These are phyloP conservation scores for Zancudomyces culisetae DNA, from an alignment of 371 early-diverging fungal genomes.

Conservation along the genomic window DNA sequence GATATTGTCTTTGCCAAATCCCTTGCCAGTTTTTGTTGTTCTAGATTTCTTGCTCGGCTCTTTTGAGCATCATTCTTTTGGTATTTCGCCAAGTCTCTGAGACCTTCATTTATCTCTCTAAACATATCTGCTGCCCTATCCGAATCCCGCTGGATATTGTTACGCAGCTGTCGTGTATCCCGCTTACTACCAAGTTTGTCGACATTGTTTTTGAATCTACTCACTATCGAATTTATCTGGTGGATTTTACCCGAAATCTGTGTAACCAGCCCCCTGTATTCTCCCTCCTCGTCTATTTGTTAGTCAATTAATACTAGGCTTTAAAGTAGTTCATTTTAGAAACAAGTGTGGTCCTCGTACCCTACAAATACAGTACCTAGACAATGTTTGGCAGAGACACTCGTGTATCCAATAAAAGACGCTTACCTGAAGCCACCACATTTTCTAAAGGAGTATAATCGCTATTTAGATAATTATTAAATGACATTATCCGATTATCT, in stretches of 20 bases:
- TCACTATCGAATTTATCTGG: constrained; percentile 54
- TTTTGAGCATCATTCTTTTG: background rate
- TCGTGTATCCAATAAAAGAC: background rate
- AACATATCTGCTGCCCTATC: background rate
- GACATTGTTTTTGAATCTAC: constrained; percentile 58
- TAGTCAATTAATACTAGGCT: background rate
- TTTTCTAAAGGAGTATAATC: background rate
- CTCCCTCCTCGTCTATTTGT: constrained; percentile 24
- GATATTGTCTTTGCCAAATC: constrained; percentile 79
- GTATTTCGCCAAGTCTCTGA: background rate
- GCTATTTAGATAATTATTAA: constrained; percentile 1
- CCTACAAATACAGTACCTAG: background rate
- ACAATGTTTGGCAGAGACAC: background rate
- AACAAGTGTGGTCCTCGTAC: background rate
- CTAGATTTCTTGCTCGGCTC: constrained; percentile 21
- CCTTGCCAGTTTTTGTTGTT: constrained; percentile 60
- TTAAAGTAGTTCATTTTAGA: too few relatives aligned
- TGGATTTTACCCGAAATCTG: constrained; percentile 53
- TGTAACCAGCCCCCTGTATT: constrained; percentile 32
- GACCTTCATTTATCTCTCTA: background rate
- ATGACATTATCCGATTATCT: too few relatives aligned
- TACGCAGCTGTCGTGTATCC: constrained; percentile 56
- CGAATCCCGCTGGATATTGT: constrained; percentile 1
- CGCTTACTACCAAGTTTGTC: constrained; percentile 50
- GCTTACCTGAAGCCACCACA: background rate